Base-by-base conservation (phyloP, 495 filamentous ascomycete species). In the Talaromyces thailandensis region DNA sequence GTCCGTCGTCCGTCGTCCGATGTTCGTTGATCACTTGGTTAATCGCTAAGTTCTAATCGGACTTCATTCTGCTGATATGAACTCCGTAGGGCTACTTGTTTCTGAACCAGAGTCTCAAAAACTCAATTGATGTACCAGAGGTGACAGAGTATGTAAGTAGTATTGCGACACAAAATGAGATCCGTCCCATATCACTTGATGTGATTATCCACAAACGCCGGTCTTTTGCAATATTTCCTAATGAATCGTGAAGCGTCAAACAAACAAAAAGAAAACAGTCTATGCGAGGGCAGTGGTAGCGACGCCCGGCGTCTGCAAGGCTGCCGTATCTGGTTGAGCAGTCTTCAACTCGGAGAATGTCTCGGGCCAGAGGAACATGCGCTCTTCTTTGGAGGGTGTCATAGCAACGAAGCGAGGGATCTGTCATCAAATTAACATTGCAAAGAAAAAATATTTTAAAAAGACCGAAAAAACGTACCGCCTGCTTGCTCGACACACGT, bases 301-400 rank as follows among this genome's bases (percentile, higher is more conserved):
- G 4, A 35, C 55, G 23, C 55, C 29, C 6, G 14, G 26, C 26
- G 55, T 35, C n/a, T 31, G 35, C 12, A 35, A 16, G 55, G 55
- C 55, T 35, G 55, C 55, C 6, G 28, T 28, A 21, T 57, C 26
- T n/a, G n/a, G 14, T 9, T 57, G 55, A 35, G n/a, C 55, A 21
- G 73, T 69, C 60, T 70, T 67, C 23, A 70, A 73, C 62, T 82
- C 76, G 23, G 82, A 80, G 67, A 87, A 86, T 4, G 78, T 76
- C 65, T 86, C 81, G 0, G 84, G 85, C 85, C 85, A 89, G 48
- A 87, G 71, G 63, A 86, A 82, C 77, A 86, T 83, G 76, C 82
- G 86, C 67, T 89, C 86, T 62, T 85, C 84, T 40, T 73, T 76
- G 0, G 79, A 73, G 12, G 82, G 83, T 3, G 84, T 82, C 67